Evolutionary conservation across 139 green algal genomes (phyloP).

Genomic region (Astrephomene gubernaculifera): DNA sequence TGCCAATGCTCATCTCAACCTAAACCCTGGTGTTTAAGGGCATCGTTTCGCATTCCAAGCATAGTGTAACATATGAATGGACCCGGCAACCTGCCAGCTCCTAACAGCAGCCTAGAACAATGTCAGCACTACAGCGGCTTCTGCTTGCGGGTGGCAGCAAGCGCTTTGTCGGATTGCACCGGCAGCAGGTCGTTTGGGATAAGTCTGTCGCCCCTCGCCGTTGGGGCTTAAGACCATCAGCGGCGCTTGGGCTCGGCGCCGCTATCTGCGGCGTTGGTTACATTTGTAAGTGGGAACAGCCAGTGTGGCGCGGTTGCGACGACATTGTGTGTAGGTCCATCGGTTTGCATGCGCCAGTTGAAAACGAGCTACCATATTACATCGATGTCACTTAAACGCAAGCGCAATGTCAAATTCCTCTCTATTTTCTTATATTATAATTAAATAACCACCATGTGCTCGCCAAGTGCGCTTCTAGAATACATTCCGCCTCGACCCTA

Average conservation of each 20-base stretch:
- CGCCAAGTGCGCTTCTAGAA: too few relatives aligned
- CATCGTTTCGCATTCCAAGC: too few relatives aligned
- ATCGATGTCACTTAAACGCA: not conserved
- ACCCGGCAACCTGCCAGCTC: not conserved
- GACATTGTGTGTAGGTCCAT: not conserved
- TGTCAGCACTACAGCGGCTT: not conserved
- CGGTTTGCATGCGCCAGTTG: not conserved
- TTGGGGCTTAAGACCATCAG: slow-evolving; percentile 5
- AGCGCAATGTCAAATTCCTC: not conserved
- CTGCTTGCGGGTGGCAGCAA: not conserved
- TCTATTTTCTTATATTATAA: not conserved
- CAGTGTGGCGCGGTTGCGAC: too few relatives aligned
- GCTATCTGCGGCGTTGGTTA: not conserved
- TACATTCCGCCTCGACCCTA: not conserved
- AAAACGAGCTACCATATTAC: not conserved
- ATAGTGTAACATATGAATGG: too few relatives aligned
- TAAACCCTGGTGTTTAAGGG: too few relatives aligned
- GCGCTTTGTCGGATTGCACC: too few relatives aligned
- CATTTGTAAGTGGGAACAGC: slow-evolving; percentile 26
- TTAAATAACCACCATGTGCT: not conserved
- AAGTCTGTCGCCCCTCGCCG: not conserved
- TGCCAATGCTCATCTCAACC: too few relatives aligned
- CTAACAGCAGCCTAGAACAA: not conserved
- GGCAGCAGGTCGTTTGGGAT: not conserved
- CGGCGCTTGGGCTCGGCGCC: not conserved